These are phyloP conservation scores for Fusarium sp. DNA, from an alignment of 2,329 filamentous ascomycete genomes.

Conservation along the genomic window DNA sequence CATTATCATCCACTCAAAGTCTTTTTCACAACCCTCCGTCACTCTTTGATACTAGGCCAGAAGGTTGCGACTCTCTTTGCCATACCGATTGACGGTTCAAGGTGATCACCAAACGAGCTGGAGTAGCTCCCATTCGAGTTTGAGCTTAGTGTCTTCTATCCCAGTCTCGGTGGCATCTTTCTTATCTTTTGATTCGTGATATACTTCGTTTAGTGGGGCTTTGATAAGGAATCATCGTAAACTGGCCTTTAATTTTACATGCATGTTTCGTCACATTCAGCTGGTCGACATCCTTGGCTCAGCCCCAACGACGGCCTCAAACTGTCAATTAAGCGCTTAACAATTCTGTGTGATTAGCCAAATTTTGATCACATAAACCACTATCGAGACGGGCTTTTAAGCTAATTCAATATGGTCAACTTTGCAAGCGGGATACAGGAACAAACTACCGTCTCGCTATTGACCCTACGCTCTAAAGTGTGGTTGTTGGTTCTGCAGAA, in stretches of 20 bases:
- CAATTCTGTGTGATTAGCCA: too few species aligned
- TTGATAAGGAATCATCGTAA: background rate
- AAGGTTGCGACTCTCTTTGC: too few species aligned
- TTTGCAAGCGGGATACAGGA: background rate
- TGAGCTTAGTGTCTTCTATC: background rate
- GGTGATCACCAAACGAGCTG: too few species aligned
- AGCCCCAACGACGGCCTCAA: background rate
- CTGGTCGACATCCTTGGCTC: background rate
- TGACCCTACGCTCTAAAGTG: background rate
- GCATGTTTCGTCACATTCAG: background rate
- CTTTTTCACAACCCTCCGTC: too few species aligned
- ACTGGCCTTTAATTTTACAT: background rate
- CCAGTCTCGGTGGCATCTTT: background rate
- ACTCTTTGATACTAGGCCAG: too few species aligned
- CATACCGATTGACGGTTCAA: too few species aligned
- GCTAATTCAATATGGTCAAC: background rate
- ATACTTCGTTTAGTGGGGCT: background rate
- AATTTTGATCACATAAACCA: too few species aligned
- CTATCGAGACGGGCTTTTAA: too few species aligned
- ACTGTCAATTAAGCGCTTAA: too few species aligned
- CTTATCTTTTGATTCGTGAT: background rate
- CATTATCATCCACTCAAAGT: too few species aligned
- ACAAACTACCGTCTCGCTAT: background rate
- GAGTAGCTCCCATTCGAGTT: background rate
- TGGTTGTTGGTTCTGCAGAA: background rate